Percentiles rank a stretch among this genome's conserved stretches.
Evolutionary conservation across 305 asterid genomes (phyloP).

Genomic region (Stenogyne calaminthoides): DNA sequence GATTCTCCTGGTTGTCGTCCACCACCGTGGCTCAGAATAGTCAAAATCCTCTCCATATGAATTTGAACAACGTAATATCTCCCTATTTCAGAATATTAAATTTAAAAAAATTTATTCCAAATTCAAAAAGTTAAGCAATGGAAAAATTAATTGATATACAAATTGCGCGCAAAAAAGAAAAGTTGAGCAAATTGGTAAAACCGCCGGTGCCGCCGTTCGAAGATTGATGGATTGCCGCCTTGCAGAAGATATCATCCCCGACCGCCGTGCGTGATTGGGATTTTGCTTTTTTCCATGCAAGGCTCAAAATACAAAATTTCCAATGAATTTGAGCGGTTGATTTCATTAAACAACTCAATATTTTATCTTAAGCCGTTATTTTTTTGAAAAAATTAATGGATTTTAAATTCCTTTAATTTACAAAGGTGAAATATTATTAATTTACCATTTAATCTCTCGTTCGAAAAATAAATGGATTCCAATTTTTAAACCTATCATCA

Average conservation of each 20-base stretch:
- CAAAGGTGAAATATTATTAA: no score
- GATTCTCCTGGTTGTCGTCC: constrained; percentile 64
- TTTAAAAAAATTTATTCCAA: background rate
- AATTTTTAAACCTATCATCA: no score
- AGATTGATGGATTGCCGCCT: constrained; percentile 3
- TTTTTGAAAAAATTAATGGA: no score
- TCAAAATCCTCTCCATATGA: constrained; percentile 40
- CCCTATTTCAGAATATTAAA: background rate
- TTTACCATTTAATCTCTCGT: no score
- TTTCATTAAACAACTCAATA: no score
- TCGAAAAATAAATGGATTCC: no score
- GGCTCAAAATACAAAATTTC: no score
- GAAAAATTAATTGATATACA: background rate
- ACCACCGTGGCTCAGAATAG: constrained; percentile 65
- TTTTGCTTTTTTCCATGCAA: background rate
- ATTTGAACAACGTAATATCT: constrained; percentile 11
- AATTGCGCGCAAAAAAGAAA: background rate
- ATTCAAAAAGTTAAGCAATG: background rate
- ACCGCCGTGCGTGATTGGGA: no score
- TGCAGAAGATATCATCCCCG: background rate
- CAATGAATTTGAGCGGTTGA: no score
- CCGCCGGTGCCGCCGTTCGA: constrained; percentile 57
- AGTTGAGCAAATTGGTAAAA: background rate
- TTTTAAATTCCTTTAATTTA: no score
- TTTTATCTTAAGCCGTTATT: no score